Conservation (phyloP, 306 rosid genomes). For the Quercus wislizeni region DNA sequence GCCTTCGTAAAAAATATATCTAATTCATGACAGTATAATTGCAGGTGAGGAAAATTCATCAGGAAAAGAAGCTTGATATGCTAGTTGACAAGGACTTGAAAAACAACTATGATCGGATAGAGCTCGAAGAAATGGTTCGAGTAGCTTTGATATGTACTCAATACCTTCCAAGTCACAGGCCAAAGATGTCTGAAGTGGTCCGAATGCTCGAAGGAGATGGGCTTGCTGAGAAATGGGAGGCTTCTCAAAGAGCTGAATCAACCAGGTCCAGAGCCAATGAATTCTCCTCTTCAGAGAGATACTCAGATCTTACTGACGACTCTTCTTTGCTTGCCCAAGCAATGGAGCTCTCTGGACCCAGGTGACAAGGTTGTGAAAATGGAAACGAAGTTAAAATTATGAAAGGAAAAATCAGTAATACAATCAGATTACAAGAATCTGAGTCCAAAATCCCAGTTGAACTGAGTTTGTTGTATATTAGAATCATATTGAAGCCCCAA, state of each 20-base stretch:
- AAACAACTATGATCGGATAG: constrained; percentile 66
- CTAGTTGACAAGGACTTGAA: constrained; percentile 77
- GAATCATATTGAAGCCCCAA: constrained; percentile 32
- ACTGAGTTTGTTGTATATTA: constrained; percentile 40
- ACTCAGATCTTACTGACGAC: constrained; percentile 95
- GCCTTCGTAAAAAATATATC: background rate
- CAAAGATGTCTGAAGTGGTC: constrained; percentile 95
- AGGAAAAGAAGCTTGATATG: constrained; percentile 78
- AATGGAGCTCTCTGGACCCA: constrained; percentile 99
- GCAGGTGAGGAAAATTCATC: constrained; percentile 90
- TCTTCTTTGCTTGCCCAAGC: constrained; percentile 95
- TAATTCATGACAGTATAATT: constrained; percentile 6
- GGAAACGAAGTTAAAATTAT: background rate
- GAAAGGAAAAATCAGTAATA: constrained; percentile 11
- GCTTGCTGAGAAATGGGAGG: constrained; percentile 98
- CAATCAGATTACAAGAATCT: constrained; percentile 13
- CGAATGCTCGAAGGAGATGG: constrained; percentile 99
- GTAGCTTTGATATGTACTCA: constrained; percentile 91
- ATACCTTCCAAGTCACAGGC: constrained; percentile 73
- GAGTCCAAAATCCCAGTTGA: constrained; percentile 9
- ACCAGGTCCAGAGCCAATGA: constrained; percentile 72
- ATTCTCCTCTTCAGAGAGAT: constrained; percentile 79
- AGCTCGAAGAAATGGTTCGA: constrained; percentile 84
- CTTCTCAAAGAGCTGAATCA: constrained; percentile 78
- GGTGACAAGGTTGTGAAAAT: constrained; percentile 31